Evolutionary conservation across 345 rosid species (phyloP).

Genomic region (Pelargonium nanum): DNA sequence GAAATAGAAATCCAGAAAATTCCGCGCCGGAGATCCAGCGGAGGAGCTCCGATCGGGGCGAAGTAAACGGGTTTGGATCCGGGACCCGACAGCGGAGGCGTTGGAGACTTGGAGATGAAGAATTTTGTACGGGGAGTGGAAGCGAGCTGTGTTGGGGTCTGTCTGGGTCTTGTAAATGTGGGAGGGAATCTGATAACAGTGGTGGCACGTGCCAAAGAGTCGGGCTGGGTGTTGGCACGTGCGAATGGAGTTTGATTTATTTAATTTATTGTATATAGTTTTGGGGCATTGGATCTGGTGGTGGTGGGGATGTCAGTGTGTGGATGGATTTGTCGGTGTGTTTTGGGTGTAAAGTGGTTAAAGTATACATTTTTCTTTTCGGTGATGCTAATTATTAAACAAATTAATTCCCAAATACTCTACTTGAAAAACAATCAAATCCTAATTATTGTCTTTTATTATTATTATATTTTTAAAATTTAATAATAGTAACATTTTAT

Average conservation of each 20-base stretch:
- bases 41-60: background rate
- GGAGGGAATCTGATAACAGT: constrained; percentile 13
- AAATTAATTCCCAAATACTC: too few relatives aligned
- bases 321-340: background rate
- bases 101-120: background rate
- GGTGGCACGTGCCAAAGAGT: constrained; percentile 4
- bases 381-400: too few relatives aligned
- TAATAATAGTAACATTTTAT: too few relatives aligned
- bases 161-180: background rate
- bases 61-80: constrained; percentile 2
- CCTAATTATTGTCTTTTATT: too few relatives aligned
- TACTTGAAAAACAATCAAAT: too few relatives aligned
- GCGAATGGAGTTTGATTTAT: background rate
- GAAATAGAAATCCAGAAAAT: background rate
- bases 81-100: background rate
- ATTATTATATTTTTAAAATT: too few relatives aligned
- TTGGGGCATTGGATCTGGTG: constrained; percentile 4
- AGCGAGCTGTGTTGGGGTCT: background rate
- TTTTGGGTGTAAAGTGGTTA: background rate
- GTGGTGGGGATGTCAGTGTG: background rate
- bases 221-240: constrained; percentile 8
- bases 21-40: background rate
- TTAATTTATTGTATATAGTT: too few relatives aligned
- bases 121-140: background rate
- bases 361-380: background rate